Evolutionary conservation across 2,329 filamentous ascomycete genomes (phyloP), one percentile per base, ranked within the genome.

Genomic region (Aureobasidium vineae): DNA sequence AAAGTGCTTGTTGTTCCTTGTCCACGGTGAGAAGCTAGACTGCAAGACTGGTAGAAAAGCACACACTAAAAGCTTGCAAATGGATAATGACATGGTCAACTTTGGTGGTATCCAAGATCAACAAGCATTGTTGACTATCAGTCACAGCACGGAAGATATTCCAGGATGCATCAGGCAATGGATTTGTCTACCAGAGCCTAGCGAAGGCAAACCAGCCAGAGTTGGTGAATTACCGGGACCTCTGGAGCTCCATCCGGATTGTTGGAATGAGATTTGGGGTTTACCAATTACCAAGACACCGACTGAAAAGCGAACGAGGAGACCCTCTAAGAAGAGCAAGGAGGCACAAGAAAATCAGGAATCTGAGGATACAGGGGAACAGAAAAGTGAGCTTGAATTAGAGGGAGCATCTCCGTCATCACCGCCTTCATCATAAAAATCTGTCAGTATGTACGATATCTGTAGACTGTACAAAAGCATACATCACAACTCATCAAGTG

Each of bases 61-160:
- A 36, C 33, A 36, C 7, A 13, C 41, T 28, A 23, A 49, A 19
- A 73, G 71, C 53, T 50, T 69, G 1, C 75, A 77, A 0, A 76
- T 79, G 8, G 79, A 77, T 65, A 71, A 77, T 0, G 84, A 80
- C 0, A 73, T 75, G 1, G 80, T 86, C 1, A 81, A 77, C 26
- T 78, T 94, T 5, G 74, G 73, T 0, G 92, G 92, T 0, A 77
- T 97, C 66, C 82, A 83, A 1, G 80, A 86, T 0, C 77, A 86
- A 26, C 94, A 98, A 78, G 92, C 92, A 0, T 79, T 99, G 26
- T 84, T 98, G n/a, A 92, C 93, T 70, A 94, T 98, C 68, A 95
- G 92, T 68, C 95, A 99, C 78, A 84, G 94, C 68, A 88, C 88
- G 69, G 92, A 97, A 72, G 95, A 99, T 77, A 90, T 98, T 11